Base-by-base conservation (phyloP, 345 rosid genomes). In the Syzygium aqueum region DNA sequence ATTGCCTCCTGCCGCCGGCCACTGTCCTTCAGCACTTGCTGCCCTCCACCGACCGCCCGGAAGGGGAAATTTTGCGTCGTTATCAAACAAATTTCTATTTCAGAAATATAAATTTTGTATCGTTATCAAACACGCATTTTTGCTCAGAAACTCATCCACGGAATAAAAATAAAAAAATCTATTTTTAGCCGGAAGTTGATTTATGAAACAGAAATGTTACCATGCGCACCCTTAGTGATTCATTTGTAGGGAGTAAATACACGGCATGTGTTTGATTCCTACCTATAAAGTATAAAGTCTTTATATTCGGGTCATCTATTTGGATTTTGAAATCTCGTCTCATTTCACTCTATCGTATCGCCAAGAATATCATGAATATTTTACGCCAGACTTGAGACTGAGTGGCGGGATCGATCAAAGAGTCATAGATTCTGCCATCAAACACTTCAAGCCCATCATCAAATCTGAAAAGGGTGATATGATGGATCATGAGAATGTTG, bases 21-120 rank as follows among this genome's bases (percentile, higher is more conserved):
- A 40, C 43, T 6, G 43, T 40, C 43, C 43, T 4, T 4, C 6
- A 0, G 3, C 43, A 3, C 43, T 4, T 4, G 1, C 6, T 6
- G 43, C 3, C 6, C 43, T 40, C 43, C 6, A 3, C 3, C 43
- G 1, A 40, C 4, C 5, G 5, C 6, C 43, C 43, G 43, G 6
- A 40, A 40, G 6, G 43, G 43, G 43, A 40, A 40, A 40, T 40
- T 40, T 40, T 40, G 6, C 4, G 5, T 40, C 3, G 43, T 40
- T 40, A 40, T 40, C 43, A 40, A 40, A 40, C 43, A 6, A 40
- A 40, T 40, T 40, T 40, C 6, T 40, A 40, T 40, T 40, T 40
- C 43, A 3, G 1, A 40, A 40, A 40, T 1, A 40, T 5, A 40
- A 40, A 40, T 4, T 40, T 40, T 40, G 43, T 40, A 6, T 4